phyloP scores from a whole-genome alignment of 106 monocot species.

The Acorus calamus region DNA sequence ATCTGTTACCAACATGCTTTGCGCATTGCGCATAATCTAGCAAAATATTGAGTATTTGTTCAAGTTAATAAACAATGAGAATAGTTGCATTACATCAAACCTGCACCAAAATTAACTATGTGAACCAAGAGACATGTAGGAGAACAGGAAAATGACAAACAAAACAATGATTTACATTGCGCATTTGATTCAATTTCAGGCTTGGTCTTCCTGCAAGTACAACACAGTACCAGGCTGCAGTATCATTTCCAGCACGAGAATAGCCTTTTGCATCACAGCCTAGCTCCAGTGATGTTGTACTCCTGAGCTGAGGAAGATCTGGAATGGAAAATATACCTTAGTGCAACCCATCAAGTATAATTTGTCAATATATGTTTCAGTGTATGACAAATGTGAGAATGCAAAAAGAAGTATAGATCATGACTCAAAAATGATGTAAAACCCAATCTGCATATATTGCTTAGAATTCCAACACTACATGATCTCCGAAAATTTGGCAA shows the following conservation, averaged over 20 bases:
- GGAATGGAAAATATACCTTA: constrained; percentile 9
- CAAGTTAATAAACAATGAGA: neutral
- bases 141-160: neutral
- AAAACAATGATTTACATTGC: constrained; percentile 46
- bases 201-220: constrained; percentile 87
- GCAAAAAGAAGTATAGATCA: no score
- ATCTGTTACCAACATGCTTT: constrained; percentile 22
- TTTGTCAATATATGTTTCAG: no score
- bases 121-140: neutral
- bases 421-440: constrained; percentile 1
- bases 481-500: no score
- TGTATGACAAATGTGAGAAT: no score
- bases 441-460: neutral
- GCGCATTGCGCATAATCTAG: constrained; percentile 53
- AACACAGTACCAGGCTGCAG: constrained; percentile 78
- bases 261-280: constrained; percentile 95
- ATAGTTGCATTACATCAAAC: neutral
- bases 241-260: constrained; percentile 75
- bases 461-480: no score
- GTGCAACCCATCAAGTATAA: no score
- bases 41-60: constrained; percentile 14
- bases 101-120: neutral
- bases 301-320: constrained; percentile 91
- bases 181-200: constrained; percentile 54
- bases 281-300: constrained; percentile 71